A percentile compares a stretch with the other conserved stretches of the same genome.
Conservation (phyloP, 495 filamentous ascomycete species). For the Penicillium ochrochloron region DNA sequence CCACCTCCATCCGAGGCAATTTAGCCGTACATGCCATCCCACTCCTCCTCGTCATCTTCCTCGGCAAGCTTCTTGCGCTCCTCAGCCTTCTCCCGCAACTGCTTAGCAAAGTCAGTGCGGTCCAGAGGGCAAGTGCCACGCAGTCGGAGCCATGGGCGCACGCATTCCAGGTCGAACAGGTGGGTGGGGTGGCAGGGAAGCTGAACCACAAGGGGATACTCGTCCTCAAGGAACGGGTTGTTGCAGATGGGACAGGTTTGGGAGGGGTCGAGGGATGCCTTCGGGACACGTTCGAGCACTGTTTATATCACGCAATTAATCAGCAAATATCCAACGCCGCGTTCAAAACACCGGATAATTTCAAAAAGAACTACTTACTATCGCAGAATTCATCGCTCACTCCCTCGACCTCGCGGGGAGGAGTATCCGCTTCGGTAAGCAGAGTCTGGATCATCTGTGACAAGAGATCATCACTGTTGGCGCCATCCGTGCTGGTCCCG, state of each 20-base stretch:
- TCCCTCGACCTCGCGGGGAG: slow-evolving; percentile 71
- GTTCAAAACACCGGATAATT: no score
- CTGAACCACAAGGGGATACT: slow-evolving; percentile 81
- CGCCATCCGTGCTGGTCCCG: slow-evolving; percentile 14
- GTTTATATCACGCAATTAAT: not conserved
- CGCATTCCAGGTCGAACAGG: slow-evolving; percentile 90
- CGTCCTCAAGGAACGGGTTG: slow-evolving; percentile 77
- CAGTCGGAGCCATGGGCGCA: slow-evolving; percentile 87
- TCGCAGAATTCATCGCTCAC: slow-evolving; percentile 83
- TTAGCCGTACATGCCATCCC: slow-evolving; percentile 76
- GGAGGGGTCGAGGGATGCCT: slow-evolving; percentile 63
- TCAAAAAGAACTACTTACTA: slow-evolving; percentile 35
- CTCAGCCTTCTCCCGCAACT: slow-evolving; percentile 65
- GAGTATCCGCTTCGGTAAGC: slow-evolving; percentile 64
- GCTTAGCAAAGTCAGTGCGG: slow-evolving; percentile 75
- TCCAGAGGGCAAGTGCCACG: slow-evolving; percentile 91
- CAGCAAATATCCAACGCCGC: not conserved
- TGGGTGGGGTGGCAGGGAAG: slow-evolving; percentile 84
- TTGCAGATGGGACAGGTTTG: slow-evolving; percentile 87
- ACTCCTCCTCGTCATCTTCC: slow-evolving; percentile 68
- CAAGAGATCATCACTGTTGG: slow-evolving; percentile 53
- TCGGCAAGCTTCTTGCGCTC: slow-evolving; percentile 57
- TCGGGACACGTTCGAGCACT: slow-evolving; percentile 79
- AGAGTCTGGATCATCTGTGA: slow-evolving; percentile 64
- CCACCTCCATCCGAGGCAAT: not conserved